Base-by-base conservation (phyloP, 225 moss, liverwort and hornwort species). In the Takakia lepidozioides region DNA sequence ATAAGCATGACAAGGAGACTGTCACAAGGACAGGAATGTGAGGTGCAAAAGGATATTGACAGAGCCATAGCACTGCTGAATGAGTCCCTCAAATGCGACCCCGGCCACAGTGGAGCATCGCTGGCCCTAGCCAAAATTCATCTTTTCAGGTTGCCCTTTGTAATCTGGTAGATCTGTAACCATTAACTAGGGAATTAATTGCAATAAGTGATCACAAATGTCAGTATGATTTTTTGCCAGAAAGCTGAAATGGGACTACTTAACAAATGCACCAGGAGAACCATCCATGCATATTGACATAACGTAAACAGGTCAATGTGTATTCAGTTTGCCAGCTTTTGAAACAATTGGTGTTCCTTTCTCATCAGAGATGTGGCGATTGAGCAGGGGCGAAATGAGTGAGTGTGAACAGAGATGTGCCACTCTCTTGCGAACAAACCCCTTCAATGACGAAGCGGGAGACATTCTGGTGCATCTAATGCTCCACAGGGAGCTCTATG, bases 21-120 rank as follows among this genome's bases (percentile, higher is more conserved):
- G 11, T 32, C 32, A 32, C 8, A 11, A 32, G 23, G 5, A 38
- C 68, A 93, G 93, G 93, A 86, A 70, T 93, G 93, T 46, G 84
- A 93, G 62, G 69, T 64, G 17, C 78, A 89, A 27, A 86, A 82
- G 16, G 88, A 93, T 58, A 52, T 70, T 25, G 81, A 89, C 34
- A 86, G 82, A 69, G 66, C 83, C 20, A 56, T 93, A 37, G 58
- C 78, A 38, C 65, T 93, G 39, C 57, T 93, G 5, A 63, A 83
- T 21, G 86, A 93, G 73, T 84, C 89, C 26, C 60, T 93, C 18
- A 89, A 79, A 60, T 93, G 86, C 78, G 86, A 93, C 57, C 78
- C 86, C 55, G 9, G 55, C 50, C 81, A 93, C 27, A 63, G 48
- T 59, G 66, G 63, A 2, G 81, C 86, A 45, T 81, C 70, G 3